Conservation (phyloP, 495 filamentous ascomycete species). For the Hypoxylon intermedium region DNA sequence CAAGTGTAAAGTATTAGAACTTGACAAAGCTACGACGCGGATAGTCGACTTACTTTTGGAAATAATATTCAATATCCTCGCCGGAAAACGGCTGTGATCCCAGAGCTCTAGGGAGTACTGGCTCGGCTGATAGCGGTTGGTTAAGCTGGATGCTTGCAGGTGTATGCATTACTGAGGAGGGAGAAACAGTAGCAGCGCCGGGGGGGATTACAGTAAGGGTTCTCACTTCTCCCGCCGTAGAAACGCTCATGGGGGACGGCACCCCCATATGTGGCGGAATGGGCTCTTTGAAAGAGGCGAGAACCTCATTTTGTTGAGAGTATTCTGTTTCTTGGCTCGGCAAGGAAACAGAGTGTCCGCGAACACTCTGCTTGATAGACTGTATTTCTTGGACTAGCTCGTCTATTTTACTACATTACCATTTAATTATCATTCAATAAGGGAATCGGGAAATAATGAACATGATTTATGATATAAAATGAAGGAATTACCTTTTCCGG, state of each 20-base stretch:
- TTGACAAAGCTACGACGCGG: background rate
- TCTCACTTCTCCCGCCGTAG: constrained; percentile 24
- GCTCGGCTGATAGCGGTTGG: constrained; percentile 14
- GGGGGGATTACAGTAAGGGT: constrained; percentile 5
- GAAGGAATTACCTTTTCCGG: constrained; percentile 44
- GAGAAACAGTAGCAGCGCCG: constrained; percentile 11
- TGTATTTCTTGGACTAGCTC: constrained; percentile 54
- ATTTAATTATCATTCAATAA: constrained; percentile 5
- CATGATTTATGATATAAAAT: background rate
- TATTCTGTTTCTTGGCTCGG: constrained; percentile 12
- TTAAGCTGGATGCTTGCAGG: constrained; percentile 20
- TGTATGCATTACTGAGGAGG: constrained; percentile 34
- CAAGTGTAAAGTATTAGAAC: constrained; percentile 3
- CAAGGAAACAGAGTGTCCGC: constrained; percentile 22
- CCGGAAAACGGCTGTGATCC: constrained; percentile 55
- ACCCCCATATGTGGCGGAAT: constrained; percentile 26
- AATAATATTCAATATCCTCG: constrained; percentile 56
- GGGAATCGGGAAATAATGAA: background rate
- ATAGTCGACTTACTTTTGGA: constrained; percentile 46
- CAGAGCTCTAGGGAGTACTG: constrained; percentile 46
- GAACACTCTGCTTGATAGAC: constrained; percentile 54
- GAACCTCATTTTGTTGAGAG: constrained; percentile 19
- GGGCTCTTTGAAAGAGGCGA: constrained; percentile 26
- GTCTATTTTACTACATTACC: constrained; percentile 48
- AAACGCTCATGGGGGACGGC: constrained; percentile 34